Evolutionary conservation across 2,329 filamentous ascomycete genomes (phyloP).

Genomic region (Scytalidium sp.): DNA sequence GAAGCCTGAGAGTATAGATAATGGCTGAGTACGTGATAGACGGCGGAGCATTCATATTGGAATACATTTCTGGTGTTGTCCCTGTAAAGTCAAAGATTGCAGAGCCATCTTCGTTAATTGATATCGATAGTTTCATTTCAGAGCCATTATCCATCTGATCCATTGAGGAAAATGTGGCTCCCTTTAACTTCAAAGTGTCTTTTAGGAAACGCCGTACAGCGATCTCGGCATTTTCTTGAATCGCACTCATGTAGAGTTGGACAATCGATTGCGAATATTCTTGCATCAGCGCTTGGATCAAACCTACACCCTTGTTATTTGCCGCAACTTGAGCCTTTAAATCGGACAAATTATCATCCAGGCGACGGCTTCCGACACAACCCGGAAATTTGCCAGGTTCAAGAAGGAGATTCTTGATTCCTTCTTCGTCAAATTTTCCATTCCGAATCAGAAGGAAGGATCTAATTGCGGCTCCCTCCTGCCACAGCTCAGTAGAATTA

Average conservation of each 20-base stretch:
- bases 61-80: constrained; percentile 72
- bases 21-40: constrained; percentile 78
- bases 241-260: constrained; percentile 75
- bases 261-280: constrained; percentile 74
- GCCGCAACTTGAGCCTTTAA: constrained; percentile 80
- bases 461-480: constrained; percentile 60
- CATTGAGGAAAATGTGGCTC: constrained; percentile 61
- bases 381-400: constrained; percentile 71
- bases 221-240: constrained; percentile 73
- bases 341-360: constrained; percentile 79
- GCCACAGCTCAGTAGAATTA: constrained; percentile 60
- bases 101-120: constrained; percentile 66
- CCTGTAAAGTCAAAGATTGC: constrained; percentile 74
- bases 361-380: constrained; percentile 70
- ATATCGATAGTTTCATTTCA: constrained; percentile 67
- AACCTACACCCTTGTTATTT: constrained; percentile 75
- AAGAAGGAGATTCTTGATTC: constrained; percentile 68
- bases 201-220: constrained; percentile 72
- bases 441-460: constrained; percentile 68
- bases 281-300: constrained; percentile 69
- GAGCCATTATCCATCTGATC: constrained; percentile 84
- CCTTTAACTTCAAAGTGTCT: constrained; percentile 61
- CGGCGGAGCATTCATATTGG: constrained; percentile 73
- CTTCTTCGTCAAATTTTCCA: constrained; percentile 71
- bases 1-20: constrained; percentile 75